Base-by-base conservation (phyloP, 306 rosid species). In the Gillenia trifoliata region DNA sequence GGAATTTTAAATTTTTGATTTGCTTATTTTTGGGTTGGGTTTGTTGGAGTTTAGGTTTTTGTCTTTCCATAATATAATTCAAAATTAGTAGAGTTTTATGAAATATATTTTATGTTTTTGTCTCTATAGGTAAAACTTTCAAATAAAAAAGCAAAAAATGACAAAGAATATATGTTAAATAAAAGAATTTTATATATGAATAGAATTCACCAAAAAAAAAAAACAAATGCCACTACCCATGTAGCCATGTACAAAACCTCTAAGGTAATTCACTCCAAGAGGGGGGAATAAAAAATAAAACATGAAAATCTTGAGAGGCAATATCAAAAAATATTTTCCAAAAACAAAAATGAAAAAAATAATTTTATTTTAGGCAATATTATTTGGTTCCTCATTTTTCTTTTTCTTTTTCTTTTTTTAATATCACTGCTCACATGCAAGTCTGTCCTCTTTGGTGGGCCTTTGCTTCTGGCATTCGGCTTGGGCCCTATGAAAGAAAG, bases 161-260 rank as follows among this genome's bases (percentile, higher is more conserved):
- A 47, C 11, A 63, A 64, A 47, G 31, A 30, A 66, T 43, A 64
- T 79, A 40, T 71, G 78, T 81, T 74, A 36, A 86, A 89, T 81
- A 54, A 87, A 91, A 86, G 88, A 87, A 91, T n/a, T 89, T 77
- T 79, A 70, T 85, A 72, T 89, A 80, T 85, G 64, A 82, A 88
- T 88, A 64, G 25, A 89, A 79, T 89, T 77, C 81, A 23, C 15
- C 60, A 4, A 68, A 49, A 71, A 59, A 65, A 61, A 55, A 65
- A 71, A 23, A 47, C 11, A 77, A 88, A 79, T 75, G 72, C 83
- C 91, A 83, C 86, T 73, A 75, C 64, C 84, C 78, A 73, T 25
- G 84, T 84, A 88, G 83, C 87, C 84, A 86, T 89, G 79, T 91
- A 89, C 91, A 88, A 81, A 49, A 61, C 80, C 88, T 77, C 76